Evolutionary conservation across 2,329 filamentous ascomycete species (phyloP).

Genomic region (Fusarium algeriense): DNA sequence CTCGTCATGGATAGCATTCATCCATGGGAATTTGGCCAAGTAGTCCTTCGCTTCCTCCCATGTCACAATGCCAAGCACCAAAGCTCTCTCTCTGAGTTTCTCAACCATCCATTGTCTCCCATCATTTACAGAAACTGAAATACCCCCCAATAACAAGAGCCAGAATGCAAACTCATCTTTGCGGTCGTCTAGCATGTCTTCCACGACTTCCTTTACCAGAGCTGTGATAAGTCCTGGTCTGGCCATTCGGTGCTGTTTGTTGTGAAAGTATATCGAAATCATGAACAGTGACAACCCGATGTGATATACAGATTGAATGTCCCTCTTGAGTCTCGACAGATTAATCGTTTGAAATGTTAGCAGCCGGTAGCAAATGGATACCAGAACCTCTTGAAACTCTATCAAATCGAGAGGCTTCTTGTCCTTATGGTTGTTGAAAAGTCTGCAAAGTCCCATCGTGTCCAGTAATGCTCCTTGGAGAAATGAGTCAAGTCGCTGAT

Average conservation of each 20-base stretch:
- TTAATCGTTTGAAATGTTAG: neutral
- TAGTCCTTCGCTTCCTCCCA: neutral
- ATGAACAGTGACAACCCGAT: neutral
- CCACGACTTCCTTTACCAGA: neutral
- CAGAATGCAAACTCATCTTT: neutral
- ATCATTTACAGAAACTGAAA: neutral
- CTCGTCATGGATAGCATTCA: neutral
- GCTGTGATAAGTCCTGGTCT: neutral
- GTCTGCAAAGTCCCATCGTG: neutral
- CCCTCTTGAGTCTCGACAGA: fast-evolving
- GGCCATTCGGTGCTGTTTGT: neutral
- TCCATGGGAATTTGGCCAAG: neutral
- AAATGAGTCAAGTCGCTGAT: fast-evolving
- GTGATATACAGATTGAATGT: neutral
- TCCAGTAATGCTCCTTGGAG: neutral
- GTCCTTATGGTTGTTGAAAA: conserved; percentile 1
- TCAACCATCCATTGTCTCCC: neutral
- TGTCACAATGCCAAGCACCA: neutral
- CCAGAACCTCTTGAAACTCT: conserved; percentile 6
- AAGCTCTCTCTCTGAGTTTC: neutral
- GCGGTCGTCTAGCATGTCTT: fast-evolving
- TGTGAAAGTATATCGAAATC: conserved; percentile 5
- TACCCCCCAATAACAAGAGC: neutral
- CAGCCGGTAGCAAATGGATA: neutral
- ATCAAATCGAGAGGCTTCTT: neutral